A percentile compares a stretch with the other conserved stretches of the same genome.
phyloP scores from a whole-genome alignment of 805 yeast species.

The Myxozyma neotropica region DNA sequence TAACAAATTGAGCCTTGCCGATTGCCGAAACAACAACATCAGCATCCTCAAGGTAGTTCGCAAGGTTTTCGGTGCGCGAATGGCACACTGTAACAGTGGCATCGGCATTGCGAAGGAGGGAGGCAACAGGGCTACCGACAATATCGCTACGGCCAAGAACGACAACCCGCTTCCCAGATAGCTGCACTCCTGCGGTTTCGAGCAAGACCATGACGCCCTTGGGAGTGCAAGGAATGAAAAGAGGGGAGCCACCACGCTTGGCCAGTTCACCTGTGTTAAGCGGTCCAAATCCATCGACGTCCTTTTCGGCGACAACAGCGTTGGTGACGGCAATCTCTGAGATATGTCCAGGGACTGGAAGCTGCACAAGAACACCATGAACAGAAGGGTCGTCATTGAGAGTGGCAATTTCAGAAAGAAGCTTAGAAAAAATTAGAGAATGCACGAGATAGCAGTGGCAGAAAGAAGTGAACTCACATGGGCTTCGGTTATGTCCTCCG shows the following conservation, averaged over 20 bases:
- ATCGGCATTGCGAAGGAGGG: slow-evolving; percentile 73
- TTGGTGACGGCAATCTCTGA: slow-evolving; percentile 80
- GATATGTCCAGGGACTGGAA: slow-evolving; percentile 81
- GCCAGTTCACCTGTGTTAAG: slow-evolving; percentile 87
- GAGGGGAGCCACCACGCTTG: slow-evolving; percentile 80
- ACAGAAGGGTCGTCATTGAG: slow-evolving; percentile 77
- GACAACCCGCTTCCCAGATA: slow-evolving; percentile 83
- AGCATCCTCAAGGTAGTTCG: slow-evolving; percentile 61
- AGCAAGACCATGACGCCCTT: slow-evolving; percentile 83
- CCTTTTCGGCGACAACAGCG: slow-evolving; percentile 76
- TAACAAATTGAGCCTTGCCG: slow-evolving; percentile 80
- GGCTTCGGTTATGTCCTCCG: slow-evolving; percentile 61
- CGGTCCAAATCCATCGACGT: slow-evolving; percentile 93
- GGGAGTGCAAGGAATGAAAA: slow-evolving; percentile 93
- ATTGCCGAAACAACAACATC: slow-evolving; percentile 94
- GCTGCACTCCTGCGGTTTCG: slow-evolving; percentile 62
- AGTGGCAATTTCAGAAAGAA: slow-evolving; percentile 57
- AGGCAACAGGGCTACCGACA: slow-evolving; percentile 93
- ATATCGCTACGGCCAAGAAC: slow-evolving; percentile 95
- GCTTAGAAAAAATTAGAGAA: slow-evolving; percentile 20
- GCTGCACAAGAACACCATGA: slow-evolving; percentile 86
- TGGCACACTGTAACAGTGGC: slow-evolving; percentile 87
- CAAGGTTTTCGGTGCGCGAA: slow-evolving; percentile 66
- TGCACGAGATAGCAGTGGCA: background rate
- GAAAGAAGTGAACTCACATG: slow-evolving; percentile 44